These are phyloP conservation scores for Calycina marina DNA, from an alignment of 2,329 filamentous ascomycete species.

Conservation along the genomic window DNA sequence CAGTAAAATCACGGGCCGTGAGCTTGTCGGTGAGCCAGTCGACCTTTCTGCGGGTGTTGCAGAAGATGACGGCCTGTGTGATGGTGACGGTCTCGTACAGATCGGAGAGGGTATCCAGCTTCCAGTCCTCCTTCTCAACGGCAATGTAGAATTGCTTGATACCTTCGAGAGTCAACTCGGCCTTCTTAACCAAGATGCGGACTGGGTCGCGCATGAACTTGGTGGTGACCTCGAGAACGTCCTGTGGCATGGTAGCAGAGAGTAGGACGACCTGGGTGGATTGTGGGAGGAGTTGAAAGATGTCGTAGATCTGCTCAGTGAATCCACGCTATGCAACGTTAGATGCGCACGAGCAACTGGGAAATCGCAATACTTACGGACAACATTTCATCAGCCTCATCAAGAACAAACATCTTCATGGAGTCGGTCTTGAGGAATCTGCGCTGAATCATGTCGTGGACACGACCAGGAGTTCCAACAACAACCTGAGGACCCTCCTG, in stretches of 20 bases:
- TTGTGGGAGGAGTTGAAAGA: slow-evolving; percentile 97
- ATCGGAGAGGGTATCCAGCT: slow-evolving; percentile 96
- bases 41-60: slow-evolving; percentile 99
- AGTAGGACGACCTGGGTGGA: slow-evolving; percentile 97
- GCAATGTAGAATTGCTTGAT: slow-evolving; percentile 99
- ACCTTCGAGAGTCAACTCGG: slow-evolving; percentile 98
- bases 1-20: slow-evolving; percentile 94
- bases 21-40: slow-evolving; percentile 99
- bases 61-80: slow-evolving; percentile 99
- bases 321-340: slow-evolving; percentile 63
- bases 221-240: slow-evolving; percentile 97
- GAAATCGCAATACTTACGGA: slow-evolving; percentile 42
- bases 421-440: slow-evolving; percentile 90
- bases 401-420: slow-evolving; percentile 99
- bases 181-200: slow-evolving; percentile 98
- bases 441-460: slow-evolving; percentile 99
- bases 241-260: slow-evolving; percentile 97
- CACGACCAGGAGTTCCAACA: slow-evolving; percentile 94
- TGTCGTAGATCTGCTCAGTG: slow-evolving; percentile 99
- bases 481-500: slow-evolving; percentile 94
- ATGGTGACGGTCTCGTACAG: slow-evolving; percentile 99
- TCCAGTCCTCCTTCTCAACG: slow-evolving; percentile 99
- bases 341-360: slow-evolving; percentile 14
- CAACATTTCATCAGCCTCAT: slow-evolving; percentile 99
- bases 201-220: slow-evolving; percentile 99